Base-by-base conservation (phyloP, 192 early-diverging fungal genomes). In the Backusella morwellensis region DNA sequence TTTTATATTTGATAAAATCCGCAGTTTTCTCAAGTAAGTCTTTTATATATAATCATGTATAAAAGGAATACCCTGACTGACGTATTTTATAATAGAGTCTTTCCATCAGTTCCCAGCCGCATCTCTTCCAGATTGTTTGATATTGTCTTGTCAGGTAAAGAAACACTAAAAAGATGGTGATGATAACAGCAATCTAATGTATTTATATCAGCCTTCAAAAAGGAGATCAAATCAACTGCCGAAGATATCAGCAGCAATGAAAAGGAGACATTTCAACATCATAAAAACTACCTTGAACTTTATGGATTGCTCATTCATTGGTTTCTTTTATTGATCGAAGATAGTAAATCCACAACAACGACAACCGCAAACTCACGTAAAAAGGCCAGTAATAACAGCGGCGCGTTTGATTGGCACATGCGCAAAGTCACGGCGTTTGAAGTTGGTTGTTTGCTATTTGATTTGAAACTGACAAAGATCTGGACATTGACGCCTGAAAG, bases 301-400 rank as follows among this genome's bases (percentile, higher is more conserved):
- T 97, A 96, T 73, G 91, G 91, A 4, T 98, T 94, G 75, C 68
- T 96, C 66, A 82, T 95, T 66, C 90, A 93, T 73, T 98, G 97
- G 95, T 82, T 93, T 15, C 82, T 97, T 42, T 86, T 88, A 63
- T 77, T 86, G 7, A 91, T 88, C 63, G 92, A 94, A 80, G 86
- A 89, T 15, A 86, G 86, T 44, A 83, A 82, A 32, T 32, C 32
- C 32, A 2, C 32, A 9, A 72, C 81, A 8, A 36, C 78, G 23
- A 77, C 73, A 66, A 69, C 59, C 67, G 36, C 74, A 38, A 77
- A 75, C 52, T 68, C 42, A 47, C n/a, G 23, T 35, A 72, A 76
- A 73, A 63, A 23, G 69, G 54, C 14, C 71, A 70, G 15, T 35
- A 26, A 15, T 17, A 44, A 0, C 15, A 44, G 15, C 15, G 44